Base-by-base conservation (phyloP, 768 basidiomycete genomes). In the Hypholoma fasciculare region DNA sequence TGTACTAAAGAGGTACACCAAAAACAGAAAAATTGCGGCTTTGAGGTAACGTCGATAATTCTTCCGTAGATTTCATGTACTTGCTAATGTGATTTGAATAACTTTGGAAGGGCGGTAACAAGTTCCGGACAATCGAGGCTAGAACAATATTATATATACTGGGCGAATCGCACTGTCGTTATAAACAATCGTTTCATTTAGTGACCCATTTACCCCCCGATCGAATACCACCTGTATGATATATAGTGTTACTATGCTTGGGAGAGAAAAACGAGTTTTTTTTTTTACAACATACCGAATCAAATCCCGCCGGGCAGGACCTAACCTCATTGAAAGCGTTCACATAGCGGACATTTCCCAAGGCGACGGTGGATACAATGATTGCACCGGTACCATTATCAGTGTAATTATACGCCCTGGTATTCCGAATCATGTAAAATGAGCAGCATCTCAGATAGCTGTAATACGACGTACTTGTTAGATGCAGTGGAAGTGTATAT, bases 121-220 rank as follows among this genome's bases (percentile, higher is more conserved):
- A 23, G 23, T 23, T 23, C 23, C 23, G 23, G 2, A 23, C 23
- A 23, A 23, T 23, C 4, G 23, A 23, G 4, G n/a, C 17, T 44
- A 54, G 19, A 54, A 54, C 11, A 54, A 19, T 46, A 67, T 58
- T 38, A 67, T 38, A 47, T 59, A 67, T 9, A 60, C 62, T 11
- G 65, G 65, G 1, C 63, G 57, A 19, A 67, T 65, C 4, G 63
- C 63, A 54, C 60, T 64, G 34, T 65, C 60, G 16, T 59, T 19
- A 17, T 65, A 67, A 16, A 67, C 64, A 19, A 67, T 54, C 1
- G 65, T 67, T 47, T 65, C 66, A 27, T 58, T 56, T 37, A 59
- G 39, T 6, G 55, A 49, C 3, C 63, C 63, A 13, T 58, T 64
- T 19, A 54, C 16, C 14, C 57, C 51, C 14, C 61, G 58, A 40